A percentile compares a stretch with the other conserved stretches of the same genome.
Conservation (phyloP, 2,329 filamentous ascomycete genomes). For the Orbilia brochopaga region DNA sequence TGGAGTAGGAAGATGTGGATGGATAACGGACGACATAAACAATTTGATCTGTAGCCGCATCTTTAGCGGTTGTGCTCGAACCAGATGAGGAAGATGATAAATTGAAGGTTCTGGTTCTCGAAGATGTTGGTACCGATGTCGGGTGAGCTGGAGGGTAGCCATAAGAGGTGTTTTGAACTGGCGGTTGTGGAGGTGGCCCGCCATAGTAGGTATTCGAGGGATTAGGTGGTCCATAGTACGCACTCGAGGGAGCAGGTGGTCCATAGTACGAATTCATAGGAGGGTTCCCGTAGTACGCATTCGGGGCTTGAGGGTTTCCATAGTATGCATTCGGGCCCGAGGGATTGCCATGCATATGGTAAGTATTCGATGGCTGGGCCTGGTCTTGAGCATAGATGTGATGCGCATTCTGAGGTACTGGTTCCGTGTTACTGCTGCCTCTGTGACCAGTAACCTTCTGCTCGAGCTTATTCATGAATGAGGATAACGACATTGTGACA, state of each 20-base stretch:
- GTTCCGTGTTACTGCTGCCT: neutral
- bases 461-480: neutral
- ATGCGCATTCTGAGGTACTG: neutral
- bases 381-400: neutral
- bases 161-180: neutral
- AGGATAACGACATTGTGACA: neutral
- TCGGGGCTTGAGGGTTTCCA: neutral
- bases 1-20: constrained; percentile 2
- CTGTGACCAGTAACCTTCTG: neutral
- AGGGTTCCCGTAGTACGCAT: neutral
- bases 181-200: neutral
- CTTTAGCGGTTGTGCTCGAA: neutral
- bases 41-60: neutral
- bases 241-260: neutral
- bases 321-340: neutral
- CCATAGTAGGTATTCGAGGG: neutral
- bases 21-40: neutral
- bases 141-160: neutral
- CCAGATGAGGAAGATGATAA: neutral
- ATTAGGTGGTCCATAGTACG: neutral
- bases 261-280: too few relatives aligned
- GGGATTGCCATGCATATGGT: neutral
- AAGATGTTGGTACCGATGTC: neutral
- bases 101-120: neutral
- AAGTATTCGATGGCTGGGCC: neutral